These are phyloP conservation scores for Pichia sp. DNA, from an alignment of 1,139 yeast species.

Conservation along the genomic window DNA sequence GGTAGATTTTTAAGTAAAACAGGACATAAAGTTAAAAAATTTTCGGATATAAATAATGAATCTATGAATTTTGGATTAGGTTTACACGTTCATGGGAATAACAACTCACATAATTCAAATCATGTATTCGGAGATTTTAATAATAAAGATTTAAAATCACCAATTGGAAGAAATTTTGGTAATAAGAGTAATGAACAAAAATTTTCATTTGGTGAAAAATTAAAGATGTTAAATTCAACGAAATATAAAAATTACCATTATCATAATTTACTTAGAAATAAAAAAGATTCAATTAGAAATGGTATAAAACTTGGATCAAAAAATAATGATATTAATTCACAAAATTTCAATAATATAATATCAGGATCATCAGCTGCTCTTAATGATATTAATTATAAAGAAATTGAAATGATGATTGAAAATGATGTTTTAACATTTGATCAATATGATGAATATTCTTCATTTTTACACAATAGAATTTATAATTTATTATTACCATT, in stretches of 20 bases:
- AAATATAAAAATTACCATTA: constrained; percentile 37
- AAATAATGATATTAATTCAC: constrained; percentile 9
- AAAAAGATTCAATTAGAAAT: constrained; percentile 28
- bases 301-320: constrained; percentile 28
- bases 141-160: constrained; percentile 30
- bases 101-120: background rate
- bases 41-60: constrained; percentile 11
- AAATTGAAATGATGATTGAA: constrained; percentile 24
- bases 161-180: constrained; percentile 36
- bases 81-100: constrained; percentile 6
- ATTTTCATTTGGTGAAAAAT: constrained; percentile 25
- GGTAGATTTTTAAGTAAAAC: constrained; percentile 22
- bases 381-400: constrained; percentile 12
- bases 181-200: constrained; percentile 32
- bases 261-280: constrained; percentile 22
- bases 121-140: constrained; percentile 11
- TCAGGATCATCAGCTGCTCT: constrained; percentile 12
- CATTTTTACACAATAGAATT: constrained; percentile 44
- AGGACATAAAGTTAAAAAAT: constrained; percentile 21
- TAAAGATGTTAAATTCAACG: constrained; percentile 34
- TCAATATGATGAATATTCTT: constrained; percentile 41
- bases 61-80: constrained; percentile 12
- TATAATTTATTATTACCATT: constrained; percentile 39
- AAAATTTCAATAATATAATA: constrained; percentile 4
- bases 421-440: constrained; percentile 27